phyloP scores from a whole-genome alignment of 306 rosid genomes.

The Casuarina equisetifolia region DNA sequence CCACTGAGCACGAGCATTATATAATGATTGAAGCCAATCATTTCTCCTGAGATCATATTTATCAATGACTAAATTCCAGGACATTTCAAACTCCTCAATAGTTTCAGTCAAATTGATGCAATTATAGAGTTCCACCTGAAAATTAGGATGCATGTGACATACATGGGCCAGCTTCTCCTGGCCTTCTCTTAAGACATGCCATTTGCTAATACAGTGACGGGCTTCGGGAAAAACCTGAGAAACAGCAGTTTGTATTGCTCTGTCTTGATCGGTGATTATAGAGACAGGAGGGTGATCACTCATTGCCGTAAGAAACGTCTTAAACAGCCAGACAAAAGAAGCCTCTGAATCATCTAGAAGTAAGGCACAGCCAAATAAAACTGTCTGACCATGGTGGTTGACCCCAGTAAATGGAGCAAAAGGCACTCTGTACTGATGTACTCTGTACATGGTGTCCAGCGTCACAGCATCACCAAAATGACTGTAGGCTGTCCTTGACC shows the following conservation, averaged over 20 bases:
- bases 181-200: slow-evolving; percentile 93
- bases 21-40: slow-evolving; percentile 81
- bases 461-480: slow-evolving; percentile 81
- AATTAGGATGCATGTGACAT: slow-evolving; percentile 67
- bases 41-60: slow-evolving; percentile 75
- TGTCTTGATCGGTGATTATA: slow-evolving; percentile 77
- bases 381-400: slow-evolving; percentile 83
- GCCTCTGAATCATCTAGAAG: slow-evolving; percentile 89
- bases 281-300: slow-evolving; percentile 72
- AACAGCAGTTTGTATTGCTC: slow-evolving; percentile 71
- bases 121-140: slow-evolving; percentile 77
- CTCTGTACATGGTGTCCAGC: slow-evolving; percentile 73
- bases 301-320: slow-evolving; percentile 88
- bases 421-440: slow-evolving; percentile 73
- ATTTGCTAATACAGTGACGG: slow-evolving; percentile 81
- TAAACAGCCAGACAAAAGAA: slow-evolving; percentile 78
- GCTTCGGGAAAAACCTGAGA: slow-evolving; percentile 81
- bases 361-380: slow-evolving; percentile 90
- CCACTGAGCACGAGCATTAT: slow-evolving; percentile 81
- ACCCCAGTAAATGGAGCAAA: slow-evolving; percentile 86
- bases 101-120: slow-evolving; percentile 93
- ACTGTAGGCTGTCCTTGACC: slow-evolving; percentile 84
- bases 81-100: slow-evolving; percentile 82
- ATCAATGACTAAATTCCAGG: slow-evolving; percentile 74
- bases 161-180: slow-evolving; percentile 83